phyloP scores from a whole-genome alignment of 2,329 filamentous ascomycete species.

The Coniochaeta hoffmannii region DNA sequence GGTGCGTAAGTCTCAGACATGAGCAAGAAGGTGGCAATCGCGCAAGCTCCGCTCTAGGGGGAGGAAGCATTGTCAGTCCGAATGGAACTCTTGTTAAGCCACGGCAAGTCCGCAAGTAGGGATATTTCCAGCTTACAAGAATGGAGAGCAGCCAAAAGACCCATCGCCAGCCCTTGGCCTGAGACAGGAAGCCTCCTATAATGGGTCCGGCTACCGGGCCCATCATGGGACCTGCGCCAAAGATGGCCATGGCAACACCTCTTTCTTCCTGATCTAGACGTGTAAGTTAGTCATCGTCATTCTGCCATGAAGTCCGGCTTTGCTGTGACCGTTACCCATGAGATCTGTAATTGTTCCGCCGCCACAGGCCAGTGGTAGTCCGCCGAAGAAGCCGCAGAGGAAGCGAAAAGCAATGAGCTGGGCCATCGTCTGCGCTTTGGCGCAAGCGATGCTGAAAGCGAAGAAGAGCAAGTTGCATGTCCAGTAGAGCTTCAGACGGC shows the following conservation, averaged over 20 bases:
- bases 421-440: slow-evolving; percentile 43
- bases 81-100: neutral
- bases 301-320: slow-evolving; percentile 20
- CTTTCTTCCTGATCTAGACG: slow-evolving; percentile 30
- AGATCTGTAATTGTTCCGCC: slow-evolving; percentile 44
- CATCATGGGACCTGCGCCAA: slow-evolving; percentile 20
- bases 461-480: slow-evolving; percentile 40
- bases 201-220: slow-evolving; percentile 34
- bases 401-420: slow-evolving; percentile 40
- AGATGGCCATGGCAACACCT: slow-evolving; percentile 39
- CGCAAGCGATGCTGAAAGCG: slow-evolving; percentile 57
- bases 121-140: slow-evolving; percentile 22
- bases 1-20: slow-evolving; percentile 30
- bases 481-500: slow-evolving; percentile 28
- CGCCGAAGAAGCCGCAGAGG: slow-evolving; percentile 34
- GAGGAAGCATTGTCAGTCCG: slow-evolving; percentile 6
- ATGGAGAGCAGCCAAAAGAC: slow-evolving; percentile 40
- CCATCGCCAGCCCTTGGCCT: slow-evolving; percentile 40
- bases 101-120: neutral
- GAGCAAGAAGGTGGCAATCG: slow-evolving; percentile 20
- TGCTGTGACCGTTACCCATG: slow-evolving; percentile 26
- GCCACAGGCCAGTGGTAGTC: slow-evolving; percentile 36
- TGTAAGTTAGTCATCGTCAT: slow-evolving; percentile 12
- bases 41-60: slow-evolving; percentile 7
- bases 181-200: slow-evolving; percentile 26